Percentiles rank a stretch among this genome's conserved stretches.
Conservation (phyloP, 1,139 yeast species). For the Candida glucosophila region DNA sequence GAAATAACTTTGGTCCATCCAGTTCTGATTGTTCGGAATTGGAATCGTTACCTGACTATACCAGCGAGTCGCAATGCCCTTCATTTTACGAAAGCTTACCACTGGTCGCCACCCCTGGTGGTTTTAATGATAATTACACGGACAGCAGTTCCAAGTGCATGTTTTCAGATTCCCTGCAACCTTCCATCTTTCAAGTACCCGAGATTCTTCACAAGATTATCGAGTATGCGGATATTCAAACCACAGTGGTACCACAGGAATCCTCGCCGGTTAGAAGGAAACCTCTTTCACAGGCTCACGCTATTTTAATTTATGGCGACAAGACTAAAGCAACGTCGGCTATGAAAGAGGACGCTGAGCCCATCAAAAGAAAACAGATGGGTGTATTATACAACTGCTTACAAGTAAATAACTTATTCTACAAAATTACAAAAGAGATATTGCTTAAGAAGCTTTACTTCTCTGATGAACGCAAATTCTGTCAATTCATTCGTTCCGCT, state of each 20-base stretch:
- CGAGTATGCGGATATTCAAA: slow-evolving; percentile 44
- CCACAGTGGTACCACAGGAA: slow-evolving; percentile 49
- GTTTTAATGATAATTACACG: too few relatives aligned
- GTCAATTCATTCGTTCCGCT: slow-evolving; percentile 23
- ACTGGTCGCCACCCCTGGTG: too few relatives aligned
- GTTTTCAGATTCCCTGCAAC: too few relatives aligned
- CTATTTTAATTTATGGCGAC: slow-evolving; percentile 40
- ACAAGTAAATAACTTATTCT: slow-evolving; percentile 61
- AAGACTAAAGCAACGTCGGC: slow-evolving; percentile 40
- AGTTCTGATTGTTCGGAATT: too few relatives aligned
- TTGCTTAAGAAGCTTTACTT: slow-evolving; percentile 51
- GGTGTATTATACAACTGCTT: slow-evolving; percentile 48
- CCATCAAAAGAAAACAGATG: slow-evolving; percentile 1
- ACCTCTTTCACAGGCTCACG: slow-evolving; percentile 60
- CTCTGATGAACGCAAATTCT: slow-evolving; percentile 38
- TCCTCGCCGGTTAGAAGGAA: slow-evolving; percentile 50
- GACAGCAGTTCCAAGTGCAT: too few relatives aligned
- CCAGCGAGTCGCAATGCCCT: too few relatives aligned
- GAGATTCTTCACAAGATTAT: slow-evolving; percentile 64
- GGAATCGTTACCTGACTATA: too few relatives aligned
- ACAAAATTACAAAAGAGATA: slow-evolving; percentile 45
- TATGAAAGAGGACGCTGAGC: slow-evolving; percentile 30
- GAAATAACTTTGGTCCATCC: too few relatives aligned
- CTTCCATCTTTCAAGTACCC: slow-evolving; percentile 61
- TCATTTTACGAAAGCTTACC: too few relatives aligned